Percentiles rank a stretch among this genome's conserved stretches.
Evolutionary conservation across 805 yeast genomes (phyloP).

Genomic region (Kodamaea sagamina): DNA sequence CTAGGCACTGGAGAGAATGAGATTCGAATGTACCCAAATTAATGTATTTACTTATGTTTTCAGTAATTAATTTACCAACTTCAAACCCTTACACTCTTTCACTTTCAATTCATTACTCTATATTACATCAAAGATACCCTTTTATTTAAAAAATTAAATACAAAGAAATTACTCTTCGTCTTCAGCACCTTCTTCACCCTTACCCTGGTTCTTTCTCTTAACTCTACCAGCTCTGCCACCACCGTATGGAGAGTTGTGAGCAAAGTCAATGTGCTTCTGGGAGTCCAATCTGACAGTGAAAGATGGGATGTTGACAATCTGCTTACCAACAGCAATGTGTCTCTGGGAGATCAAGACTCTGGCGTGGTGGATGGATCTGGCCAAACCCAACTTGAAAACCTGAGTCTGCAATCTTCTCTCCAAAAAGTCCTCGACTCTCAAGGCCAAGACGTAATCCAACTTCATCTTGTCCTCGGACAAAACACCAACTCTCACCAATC

Average conservation of each 20-base stretch:
- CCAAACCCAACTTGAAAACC: constrained; percentile 99
- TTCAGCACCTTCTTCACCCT: constrained; percentile 65
- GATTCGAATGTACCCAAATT: too few relatives aligned
- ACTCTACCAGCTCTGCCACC: constrained; percentile 99
- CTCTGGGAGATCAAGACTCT: constrained; percentile 98
- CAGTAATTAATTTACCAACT: too few relatives aligned
- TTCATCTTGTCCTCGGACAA: constrained; percentile 99
- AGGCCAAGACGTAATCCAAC: constrained; percentile 99
- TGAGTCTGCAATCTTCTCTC: constrained; percentile 99
- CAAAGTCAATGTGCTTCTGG: constrained; percentile 99
- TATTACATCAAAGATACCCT: constrained; percentile 14
- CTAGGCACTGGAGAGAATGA: too few relatives aligned
- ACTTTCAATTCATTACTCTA: neutral
- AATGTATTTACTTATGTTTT: too few relatives aligned
- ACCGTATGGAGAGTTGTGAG: constrained; percentile 99
- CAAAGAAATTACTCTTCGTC: constrained; percentile 65
- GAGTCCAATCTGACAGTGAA: constrained; percentile 99
- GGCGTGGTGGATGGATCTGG: constrained; percentile 99
- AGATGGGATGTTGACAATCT: constrained; percentile 97
- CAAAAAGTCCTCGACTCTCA: constrained; percentile 97
- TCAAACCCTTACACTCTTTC: too few relatives aligned
- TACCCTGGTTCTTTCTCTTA: constrained; percentile 86
- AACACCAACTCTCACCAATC: constrained; percentile 98
- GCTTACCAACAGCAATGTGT: constrained; percentile 99
- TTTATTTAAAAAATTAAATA: constrained; percentile 13